These are phyloP conservation scores for Ciborinia camelliae DNA, from an alignment of 2,329 filamentous ascomycete genomes.

Conservation along the genomic window DNA sequence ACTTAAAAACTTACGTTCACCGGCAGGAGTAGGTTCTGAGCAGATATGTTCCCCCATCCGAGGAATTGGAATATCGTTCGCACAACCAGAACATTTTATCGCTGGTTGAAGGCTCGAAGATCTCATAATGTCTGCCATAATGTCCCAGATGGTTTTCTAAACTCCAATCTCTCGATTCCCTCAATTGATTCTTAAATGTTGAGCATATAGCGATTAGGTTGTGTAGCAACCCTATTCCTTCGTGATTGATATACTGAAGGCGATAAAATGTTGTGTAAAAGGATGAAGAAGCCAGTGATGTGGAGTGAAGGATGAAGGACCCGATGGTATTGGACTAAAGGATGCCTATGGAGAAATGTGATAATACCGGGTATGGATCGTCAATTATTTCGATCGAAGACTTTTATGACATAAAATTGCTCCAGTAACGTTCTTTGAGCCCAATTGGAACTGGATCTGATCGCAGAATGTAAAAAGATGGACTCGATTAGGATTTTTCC, in stretches of 20 bases:
- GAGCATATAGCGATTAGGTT: conserved; percentile 8
- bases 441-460: conserved; percentile 8
- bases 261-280: background rate
- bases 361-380: background rate
- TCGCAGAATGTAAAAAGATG: background rate
- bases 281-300: background rate
- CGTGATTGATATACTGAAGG: background rate
- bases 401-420: background rate
- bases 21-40: conserved; percentile 43
- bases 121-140: conserved; percentile 36
- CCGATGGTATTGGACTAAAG: no score
- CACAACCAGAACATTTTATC: conserved; percentile 84
- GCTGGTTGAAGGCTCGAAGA: conserved; percentile 72
- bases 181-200: conserved; percentile 3
- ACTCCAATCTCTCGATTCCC: conserved; percentile 2
- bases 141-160: background rate
- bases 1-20: conserved; percentile 42
- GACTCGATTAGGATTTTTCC: background rate
- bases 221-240: conserved; percentile 1
- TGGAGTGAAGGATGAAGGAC: no score
- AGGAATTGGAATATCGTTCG: conserved; percentile 74
- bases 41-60: conserved; percentile 85
- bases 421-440: background rate
- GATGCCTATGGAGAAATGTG: background rate
- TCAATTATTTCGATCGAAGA: background rate